Conservation (phyloP, 352 stramenopile genomes). For the Pythium sukuiense region DNA sequence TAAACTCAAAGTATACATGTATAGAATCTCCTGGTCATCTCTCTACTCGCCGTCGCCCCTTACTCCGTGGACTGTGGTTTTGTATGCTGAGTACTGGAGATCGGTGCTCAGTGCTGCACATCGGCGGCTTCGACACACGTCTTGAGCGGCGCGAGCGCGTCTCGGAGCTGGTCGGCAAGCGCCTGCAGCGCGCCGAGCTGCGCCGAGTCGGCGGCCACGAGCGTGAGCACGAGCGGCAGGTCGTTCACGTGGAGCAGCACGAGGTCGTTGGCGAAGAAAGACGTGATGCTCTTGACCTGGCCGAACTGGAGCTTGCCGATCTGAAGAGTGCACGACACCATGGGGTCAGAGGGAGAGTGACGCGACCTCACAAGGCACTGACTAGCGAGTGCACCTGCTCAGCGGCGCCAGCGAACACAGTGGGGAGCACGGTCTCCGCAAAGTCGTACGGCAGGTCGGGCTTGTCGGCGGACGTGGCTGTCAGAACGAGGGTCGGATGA, state of each 20-base stretch:
- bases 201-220: constrained; percentile 63
- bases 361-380: neutral
- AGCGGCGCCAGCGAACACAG: constrained; percentile 70
- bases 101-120: constrained; percentile 35
- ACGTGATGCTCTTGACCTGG: constrained; percentile 64
- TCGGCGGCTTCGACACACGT: constrained; percentile 73
- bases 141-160: constrained; percentile 66
- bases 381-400: constrained; percentile 50
- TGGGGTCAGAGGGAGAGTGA: neutral
- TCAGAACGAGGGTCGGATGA: neutral
- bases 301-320: constrained; percentile 83
- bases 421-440: constrained; percentile 75
- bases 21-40: neutral
- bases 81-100: too few relatives aligned
- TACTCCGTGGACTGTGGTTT: too few relatives aligned
- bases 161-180: constrained; percentile 53
- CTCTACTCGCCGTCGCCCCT: neutral
- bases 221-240: constrained; percentile 72
- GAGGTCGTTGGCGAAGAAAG: constrained; percentile 67
- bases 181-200: constrained; percentile 61
- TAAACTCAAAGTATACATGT: neutral
- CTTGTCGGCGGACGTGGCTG: constrained; percentile 49
- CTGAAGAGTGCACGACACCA: constrained; percentile 23
- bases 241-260: constrained; percentile 82
- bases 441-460: constrained; percentile 60